These are phyloP conservation scores for Rossbeevera mucosa DNA, from an alignment of 768 basidiomycete genomes.

Conservation along the genomic window DNA sequence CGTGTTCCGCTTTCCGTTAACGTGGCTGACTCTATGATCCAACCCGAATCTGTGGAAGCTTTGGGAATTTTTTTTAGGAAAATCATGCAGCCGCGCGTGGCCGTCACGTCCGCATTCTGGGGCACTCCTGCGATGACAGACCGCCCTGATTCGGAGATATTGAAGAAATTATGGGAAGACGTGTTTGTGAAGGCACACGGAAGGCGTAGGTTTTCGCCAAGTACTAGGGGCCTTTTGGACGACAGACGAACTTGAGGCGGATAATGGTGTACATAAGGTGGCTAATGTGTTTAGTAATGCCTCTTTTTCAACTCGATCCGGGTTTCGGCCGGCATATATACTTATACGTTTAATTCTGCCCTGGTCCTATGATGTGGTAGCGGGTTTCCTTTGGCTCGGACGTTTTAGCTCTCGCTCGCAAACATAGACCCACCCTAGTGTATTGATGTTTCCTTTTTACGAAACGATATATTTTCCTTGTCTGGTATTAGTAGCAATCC, in stretches of 20 bases:
- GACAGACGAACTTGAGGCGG: not conserved
- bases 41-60: conserved; percentile 13
- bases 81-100: conserved; percentile 6
- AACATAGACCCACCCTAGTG: not conserved
- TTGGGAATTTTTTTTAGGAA: conserved; percentile 16
- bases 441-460: not conserved
- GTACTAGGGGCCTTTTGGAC: not conserved
- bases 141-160: conserved; percentile 13
- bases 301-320: not conserved
- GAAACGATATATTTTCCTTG: not conserved
- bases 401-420: not conserved
- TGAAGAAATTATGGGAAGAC: conserved; percentile 14
- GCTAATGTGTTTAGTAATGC: not conserved
- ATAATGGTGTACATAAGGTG: not conserved
- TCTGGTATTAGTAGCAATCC: not conserved
- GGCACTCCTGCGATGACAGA: conserved; percentile 4
- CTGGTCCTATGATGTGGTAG: not conserved
- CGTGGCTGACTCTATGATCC: conserved; percentile 16
- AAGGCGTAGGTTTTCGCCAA: not conserved
- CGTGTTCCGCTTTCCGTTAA: conserved; percentile 11
- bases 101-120: conserved; percentile 8
- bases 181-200: conserved; percentile 16
- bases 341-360: not conserved
- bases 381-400: not conserved
- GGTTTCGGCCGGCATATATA: not conserved